These are phyloP conservation scores for Oenanthe javanica DNA, from an alignment of 140 eudicot species.

Conservation along the genomic window DNA sequence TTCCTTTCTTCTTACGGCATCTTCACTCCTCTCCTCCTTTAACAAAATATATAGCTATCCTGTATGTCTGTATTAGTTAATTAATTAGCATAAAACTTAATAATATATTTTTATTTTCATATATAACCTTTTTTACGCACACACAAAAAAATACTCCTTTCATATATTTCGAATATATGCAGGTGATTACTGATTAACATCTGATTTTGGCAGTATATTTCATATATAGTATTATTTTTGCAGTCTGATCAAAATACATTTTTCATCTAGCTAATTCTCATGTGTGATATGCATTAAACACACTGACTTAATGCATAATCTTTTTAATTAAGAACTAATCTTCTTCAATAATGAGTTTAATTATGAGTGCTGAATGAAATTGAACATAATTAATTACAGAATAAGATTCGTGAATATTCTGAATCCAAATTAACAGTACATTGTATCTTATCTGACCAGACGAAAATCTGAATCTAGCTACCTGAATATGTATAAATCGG, in stretches of 20 bases:
- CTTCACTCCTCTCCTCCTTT: constrained; percentile 39
- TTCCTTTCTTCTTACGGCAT: constrained; percentile 70
- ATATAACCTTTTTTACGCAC: too few species aligned
- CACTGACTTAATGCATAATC: not conserved
- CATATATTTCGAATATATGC: not conserved
- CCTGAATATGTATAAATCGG: not conserved
- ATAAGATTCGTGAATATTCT: not conserved
- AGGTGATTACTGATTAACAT: too few species aligned
- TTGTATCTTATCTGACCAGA: not conserved
- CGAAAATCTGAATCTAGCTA: not conserved
- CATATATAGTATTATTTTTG: too few species aligned
- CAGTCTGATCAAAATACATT: not conserved
- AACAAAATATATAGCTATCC: not conserved
- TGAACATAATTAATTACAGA: not conserved
- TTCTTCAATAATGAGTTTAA: not conserved
- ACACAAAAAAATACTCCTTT: not conserved
- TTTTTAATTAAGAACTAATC: not conserved
- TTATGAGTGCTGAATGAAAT: not conserved
- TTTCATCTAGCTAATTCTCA: not conserved
- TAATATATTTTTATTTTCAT: too few species aligned
- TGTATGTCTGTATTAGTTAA: not conserved
- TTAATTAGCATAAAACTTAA: not conserved
- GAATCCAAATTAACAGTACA: too few species aligned
- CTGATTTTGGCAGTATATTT: too few species aligned
- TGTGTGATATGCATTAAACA: not conserved